Percentiles rank a stretch among this genome's conserved stretches.
phyloP scores from a whole-genome alignment of 73 alveolate genomes.

The Halteria grandinella region DNA sequence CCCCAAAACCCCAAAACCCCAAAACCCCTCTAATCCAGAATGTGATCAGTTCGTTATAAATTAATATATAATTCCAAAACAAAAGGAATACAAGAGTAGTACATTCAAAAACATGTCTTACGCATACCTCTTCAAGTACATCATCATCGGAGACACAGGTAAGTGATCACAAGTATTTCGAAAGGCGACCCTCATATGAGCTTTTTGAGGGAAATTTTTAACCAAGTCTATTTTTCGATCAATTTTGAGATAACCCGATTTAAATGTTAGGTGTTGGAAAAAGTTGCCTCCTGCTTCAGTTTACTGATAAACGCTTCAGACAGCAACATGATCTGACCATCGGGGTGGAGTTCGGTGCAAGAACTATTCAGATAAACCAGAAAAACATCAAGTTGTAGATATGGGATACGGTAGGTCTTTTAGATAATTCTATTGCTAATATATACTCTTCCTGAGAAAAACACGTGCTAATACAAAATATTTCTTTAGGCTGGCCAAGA shows the following conservation, averaged over 20 bases:
- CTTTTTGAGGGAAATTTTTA: background rate
- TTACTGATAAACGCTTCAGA: conserved; percentile 82
- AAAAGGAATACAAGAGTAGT: too few species aligned
- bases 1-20: too few species aligned
- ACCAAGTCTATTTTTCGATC: background rate
- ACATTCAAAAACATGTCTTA: conserved; percentile 47
- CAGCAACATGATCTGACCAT: conserved; percentile 91
- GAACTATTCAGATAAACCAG: conserved; percentile 78
- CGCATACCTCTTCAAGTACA: conserved; percentile 84
- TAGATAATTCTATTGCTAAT: too few species aligned
- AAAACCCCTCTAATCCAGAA: too few species aligned
- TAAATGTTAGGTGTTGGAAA: conserved; percentile 78
- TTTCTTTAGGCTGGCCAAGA: conserved; percentile 90
- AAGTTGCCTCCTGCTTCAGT: conserved; percentile 79
- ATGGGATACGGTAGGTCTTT: conserved; percentile 95
- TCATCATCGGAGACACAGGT: conserved; percentile 89
- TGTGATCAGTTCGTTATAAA: too few species aligned
- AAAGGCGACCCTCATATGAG: background rate
- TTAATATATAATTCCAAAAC: too few species aligned
- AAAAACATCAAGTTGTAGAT: conserved; percentile 86
- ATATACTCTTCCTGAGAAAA: too few species aligned
- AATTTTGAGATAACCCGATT: background rate
- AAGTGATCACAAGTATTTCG: background rate
- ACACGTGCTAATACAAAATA: background rate
- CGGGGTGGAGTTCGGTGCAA: conserved; percentile 97